Conservation (phyloP, 495 filamentous ascomycete species). For the Penicillium lagena region DNA sequence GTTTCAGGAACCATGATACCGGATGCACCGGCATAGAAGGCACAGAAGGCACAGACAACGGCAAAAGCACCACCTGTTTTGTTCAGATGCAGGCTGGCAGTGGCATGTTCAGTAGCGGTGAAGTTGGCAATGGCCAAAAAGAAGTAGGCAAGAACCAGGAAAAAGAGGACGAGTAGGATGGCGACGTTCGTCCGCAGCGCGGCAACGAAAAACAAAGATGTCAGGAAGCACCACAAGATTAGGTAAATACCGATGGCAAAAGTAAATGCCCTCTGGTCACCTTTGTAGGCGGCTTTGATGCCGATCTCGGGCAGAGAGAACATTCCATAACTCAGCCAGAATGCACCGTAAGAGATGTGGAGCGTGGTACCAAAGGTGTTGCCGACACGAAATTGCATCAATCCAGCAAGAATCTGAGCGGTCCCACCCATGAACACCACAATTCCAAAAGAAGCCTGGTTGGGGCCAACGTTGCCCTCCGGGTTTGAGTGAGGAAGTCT, state of each 20-base stretch:
- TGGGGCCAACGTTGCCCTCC: neutral
- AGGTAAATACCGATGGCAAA: slow-evolving; percentile 10
- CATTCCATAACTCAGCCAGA: slow-evolving; percentile 11
- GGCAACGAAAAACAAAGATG: slow-evolving; percentile 4
- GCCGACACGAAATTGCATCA: slow-evolving; percentile 10
- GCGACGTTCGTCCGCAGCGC: too few relatives aligned
- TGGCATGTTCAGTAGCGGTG: neutral
- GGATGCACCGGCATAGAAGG: slow-evolving; percentile 1
- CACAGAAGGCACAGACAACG: neutral
- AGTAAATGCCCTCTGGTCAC: slow-evolving; percentile 2
- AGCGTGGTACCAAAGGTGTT: slow-evolving; percentile 10
- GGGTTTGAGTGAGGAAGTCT: too few relatives aligned
- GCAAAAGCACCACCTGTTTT: slow-evolving; percentile 1
- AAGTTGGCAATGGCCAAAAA: slow-evolving; percentile 5
- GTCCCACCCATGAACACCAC: slow-evolving; percentile 10
- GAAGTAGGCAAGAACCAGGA: slow-evolving; percentile 3
- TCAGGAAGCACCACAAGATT: slow-evolving; percentile 11
- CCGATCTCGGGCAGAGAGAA: slow-evolving; percentile 6
- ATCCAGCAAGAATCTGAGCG: slow-evolving; percentile 3
- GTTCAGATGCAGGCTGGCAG: neutral
- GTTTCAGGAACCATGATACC: neutral
- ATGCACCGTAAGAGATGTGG: slow-evolving; percentile 9
- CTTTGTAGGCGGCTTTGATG: slow-evolving; percentile 5
- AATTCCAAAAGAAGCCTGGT: slow-evolving; percentile 7
- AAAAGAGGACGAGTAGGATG: slow-evolving; percentile 2